phyloP scores from a whole-genome alignment of 2,329 filamentous ascomycete genomes.

The Aspergillus quadricinctus region DNA sequence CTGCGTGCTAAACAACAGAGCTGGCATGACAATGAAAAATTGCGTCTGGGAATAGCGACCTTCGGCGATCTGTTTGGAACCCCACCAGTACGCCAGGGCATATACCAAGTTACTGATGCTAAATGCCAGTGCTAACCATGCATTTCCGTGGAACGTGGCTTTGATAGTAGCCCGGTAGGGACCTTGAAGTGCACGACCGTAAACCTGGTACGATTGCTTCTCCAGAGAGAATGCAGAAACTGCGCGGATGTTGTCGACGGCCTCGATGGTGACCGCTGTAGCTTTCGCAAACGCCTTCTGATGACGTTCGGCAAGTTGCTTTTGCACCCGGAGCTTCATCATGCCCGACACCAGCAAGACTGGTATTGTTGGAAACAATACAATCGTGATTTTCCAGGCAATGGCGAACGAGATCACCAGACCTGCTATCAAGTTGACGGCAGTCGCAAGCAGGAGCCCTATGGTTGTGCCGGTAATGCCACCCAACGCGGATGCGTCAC shows the following conservation, averaged over 20 bases:
- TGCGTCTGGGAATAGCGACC: constrained; percentile 61
- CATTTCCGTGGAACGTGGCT: constrained; percentile 42
- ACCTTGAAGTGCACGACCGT: constrained; percentile 39
- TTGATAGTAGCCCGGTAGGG: constrained; percentile 47
- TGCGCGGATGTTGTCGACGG: constrained; percentile 48
- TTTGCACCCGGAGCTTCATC: constrained; percentile 61
- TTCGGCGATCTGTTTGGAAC: constrained; percentile 62
- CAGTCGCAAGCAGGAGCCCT: constrained; percentile 63
- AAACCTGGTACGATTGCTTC: constrained; percentile 44
- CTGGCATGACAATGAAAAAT: constrained; percentile 69
- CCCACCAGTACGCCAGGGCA: constrained; percentile 77
- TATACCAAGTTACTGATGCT: constrained; percentile 61
- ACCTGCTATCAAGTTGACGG: constrained; percentile 63
- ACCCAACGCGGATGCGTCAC: constrained; percentile 62
- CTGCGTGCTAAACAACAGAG: constrained; percentile 68
- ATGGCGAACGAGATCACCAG: constrained; percentile 65
- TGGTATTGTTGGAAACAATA: constrained; percentile 65
- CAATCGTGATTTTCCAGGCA: constrained; percentile 71
- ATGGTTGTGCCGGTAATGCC: constrained; percentile 67
- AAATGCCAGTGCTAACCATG: constrained; percentile 42
- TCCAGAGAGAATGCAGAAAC: constrained; percentile 50
- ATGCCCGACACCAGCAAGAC: constrained; percentile 64
- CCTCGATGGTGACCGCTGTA: constrained; percentile 49
- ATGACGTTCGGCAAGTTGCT: constrained; percentile 53
- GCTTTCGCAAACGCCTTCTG: constrained; percentile 48